Evolutionary conservation across 2,329 filamentous ascomycete genomes (phyloP).

Genomic region (Thielaviopsis cerberus): DNA sequence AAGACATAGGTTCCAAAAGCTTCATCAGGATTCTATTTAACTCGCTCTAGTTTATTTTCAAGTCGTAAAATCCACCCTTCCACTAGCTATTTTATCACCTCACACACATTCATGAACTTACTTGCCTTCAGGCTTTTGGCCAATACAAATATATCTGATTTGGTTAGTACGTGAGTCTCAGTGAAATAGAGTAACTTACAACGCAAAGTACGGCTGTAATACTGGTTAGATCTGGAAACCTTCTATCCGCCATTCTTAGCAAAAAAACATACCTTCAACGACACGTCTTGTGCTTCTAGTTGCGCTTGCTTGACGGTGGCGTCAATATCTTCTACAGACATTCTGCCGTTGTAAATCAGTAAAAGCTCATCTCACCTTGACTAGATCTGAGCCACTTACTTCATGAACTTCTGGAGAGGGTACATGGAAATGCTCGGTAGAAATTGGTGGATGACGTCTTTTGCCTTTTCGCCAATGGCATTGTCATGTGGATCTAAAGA

Average conservation of each 20-base stretch:
- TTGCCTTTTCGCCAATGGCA: background rate
- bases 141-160: conserved; percentile 42
- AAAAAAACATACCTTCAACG: conserved; percentile 31
- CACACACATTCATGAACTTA: too few relatives aligned
- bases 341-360: too few relatives aligned
- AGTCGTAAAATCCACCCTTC: too few relatives aligned
- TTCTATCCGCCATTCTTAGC: background rate
- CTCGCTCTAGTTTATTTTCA: too few relatives aligned
- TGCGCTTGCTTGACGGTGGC: conserved; percentile 37
- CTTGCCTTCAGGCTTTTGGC: conserved; percentile 30
- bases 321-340: conserved; percentile 39
- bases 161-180: background rate
- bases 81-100: too few relatives aligned
- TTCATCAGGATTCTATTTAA: too few relatives aligned
- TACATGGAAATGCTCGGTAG: background rate
- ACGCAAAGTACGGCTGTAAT: conserved; percentile 38
- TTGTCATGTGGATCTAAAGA: background rate
- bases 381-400: background rate
- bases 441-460: background rate
- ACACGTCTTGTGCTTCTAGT: conserved; percentile 31
- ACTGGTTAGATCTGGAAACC: background rate
- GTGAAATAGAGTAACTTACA: conserved; percentile 26
- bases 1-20: too few relatives aligned
- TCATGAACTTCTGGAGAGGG: background rate
- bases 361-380: conserved; percentile 19